phyloP scores from a whole-genome alignment of 1,139 yeast species.

The Kodamaea plutei region DNA sequence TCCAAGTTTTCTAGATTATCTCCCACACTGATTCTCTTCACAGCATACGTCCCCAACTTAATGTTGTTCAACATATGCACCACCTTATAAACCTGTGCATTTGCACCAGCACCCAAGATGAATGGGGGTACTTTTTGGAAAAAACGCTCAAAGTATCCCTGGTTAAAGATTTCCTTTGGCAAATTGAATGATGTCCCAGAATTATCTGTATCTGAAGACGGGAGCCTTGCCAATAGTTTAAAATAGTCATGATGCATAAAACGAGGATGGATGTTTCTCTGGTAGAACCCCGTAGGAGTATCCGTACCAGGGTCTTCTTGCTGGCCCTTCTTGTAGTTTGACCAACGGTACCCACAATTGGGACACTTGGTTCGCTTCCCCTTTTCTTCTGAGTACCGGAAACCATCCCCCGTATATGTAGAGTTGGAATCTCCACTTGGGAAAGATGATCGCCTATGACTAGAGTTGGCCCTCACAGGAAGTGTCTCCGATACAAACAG shows the following conservation, averaged over 20 bases:
- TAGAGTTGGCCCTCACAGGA: neutral
- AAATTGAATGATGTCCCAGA: constrained; percentile 11
- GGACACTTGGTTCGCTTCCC: constrained; percentile 27
- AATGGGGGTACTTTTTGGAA: constrained; percentile 46
- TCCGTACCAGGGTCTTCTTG: too few species aligned
- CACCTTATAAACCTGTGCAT: constrained; percentile 80
- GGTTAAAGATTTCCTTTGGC: constrained; percentile 52
- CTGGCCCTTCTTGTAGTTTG: too few species aligned
- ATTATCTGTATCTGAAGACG: constrained; percentile 10
- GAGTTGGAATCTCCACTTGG: too few species aligned
- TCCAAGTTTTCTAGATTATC: constrained; percentile 63
- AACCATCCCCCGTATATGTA: too few species aligned
- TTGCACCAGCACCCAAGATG: constrained; percentile 71
- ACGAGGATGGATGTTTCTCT: too few species aligned
- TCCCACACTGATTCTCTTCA: constrained; percentile 82
- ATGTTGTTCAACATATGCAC: constrained; percentile 71
- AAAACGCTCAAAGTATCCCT: constrained; percentile 70
- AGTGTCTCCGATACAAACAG: constrained; percentile 23
- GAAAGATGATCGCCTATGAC: neutral
- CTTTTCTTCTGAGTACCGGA: too few species aligned
- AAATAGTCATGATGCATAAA: constrained; percentile 41
- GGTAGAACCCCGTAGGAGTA: constrained; percentile 9
- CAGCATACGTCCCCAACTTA: constrained; percentile 73
- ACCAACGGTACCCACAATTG: constrained; percentile 39
- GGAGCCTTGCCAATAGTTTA: constrained; percentile 32